A percentile compares a stretch with the other conserved stretches of the same genome.
phyloP scores from a whole-genome alignment of 208 protist species.

The Trypanosoma melophagium region DNA sequence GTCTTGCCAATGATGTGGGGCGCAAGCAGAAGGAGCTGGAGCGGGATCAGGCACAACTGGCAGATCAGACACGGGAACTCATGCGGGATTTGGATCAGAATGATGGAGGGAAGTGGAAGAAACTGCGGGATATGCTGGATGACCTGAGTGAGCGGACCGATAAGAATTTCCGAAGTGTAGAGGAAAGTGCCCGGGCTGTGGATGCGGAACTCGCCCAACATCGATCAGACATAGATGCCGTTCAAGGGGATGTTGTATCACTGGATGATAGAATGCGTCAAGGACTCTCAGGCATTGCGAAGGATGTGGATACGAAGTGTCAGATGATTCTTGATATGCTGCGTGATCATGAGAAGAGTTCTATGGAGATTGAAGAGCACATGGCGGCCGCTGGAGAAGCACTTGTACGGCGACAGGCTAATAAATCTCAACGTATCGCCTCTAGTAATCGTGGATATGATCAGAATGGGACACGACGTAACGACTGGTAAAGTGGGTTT shows the following conservation, averaged over 20 bases:
- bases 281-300: conserved; percentile 36
- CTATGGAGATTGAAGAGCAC: conserved; percentile 73
- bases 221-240: conserved; percentile 32
- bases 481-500: conserved; percentile 6
- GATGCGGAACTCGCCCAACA: conserved; percentile 66
- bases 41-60: conserved; percentile 14
- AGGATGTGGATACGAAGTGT: conserved; percentile 62
- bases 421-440: neutral
- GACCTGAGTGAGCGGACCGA: conserved; percentile 82
- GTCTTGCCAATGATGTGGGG: conserved; percentile 39
- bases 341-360: conserved; percentile 64
- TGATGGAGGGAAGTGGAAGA: conserved; percentile 2
- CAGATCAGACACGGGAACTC: neutral
- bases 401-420: conserved; percentile 37
- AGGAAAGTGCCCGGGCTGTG: conserved; percentile 74
- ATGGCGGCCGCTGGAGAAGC: conserved; percentile 71
- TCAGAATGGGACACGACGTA: conserved; percentile 4
- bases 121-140: conserved; percentile 61
- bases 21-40: conserved; percentile 19
- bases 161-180: conserved; percentile 80
- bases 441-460: neutral
- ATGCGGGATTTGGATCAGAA: neutral
- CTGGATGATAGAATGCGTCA: conserved; percentile 47
- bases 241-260: conserved; percentile 40
- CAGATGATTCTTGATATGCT: conserved; percentile 61